Evolutionary conservation across 2,329 filamentous ascomycete genomes (phyloP), one percentile per base, ranked within the genome.

Genomic region (Lojkania enalia): DNA sequence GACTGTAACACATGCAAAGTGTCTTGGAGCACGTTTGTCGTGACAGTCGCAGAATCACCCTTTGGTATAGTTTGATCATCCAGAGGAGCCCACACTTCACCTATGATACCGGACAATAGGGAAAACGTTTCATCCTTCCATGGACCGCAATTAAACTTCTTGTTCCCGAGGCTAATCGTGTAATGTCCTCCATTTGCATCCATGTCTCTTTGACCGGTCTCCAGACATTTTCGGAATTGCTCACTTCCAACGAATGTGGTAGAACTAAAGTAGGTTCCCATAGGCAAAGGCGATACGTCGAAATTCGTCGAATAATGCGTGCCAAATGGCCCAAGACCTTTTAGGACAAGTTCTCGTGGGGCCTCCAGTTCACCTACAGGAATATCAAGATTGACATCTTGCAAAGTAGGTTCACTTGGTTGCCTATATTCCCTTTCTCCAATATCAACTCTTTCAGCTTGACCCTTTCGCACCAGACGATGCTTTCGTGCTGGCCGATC

Each of bases 161-260:
- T 54, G 16, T 64, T 58, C 12, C 60, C 60, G 21, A 74, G 49
- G 5, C 56, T 51, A 15, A 82, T 64, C 4, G 55, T 39, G 69
- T 62, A 56, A 39, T 66, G 59, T 12, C 75, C 73, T 27, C 63
- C 61, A 37, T 60, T 54, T 20, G 63, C 54, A 47, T 80, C 75
- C 19, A 82, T 47, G 50, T 78, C 61, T 30, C 76, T 58, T 33
- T 47, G 6, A 16, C 37, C 42, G 9, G 42, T 32, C 5, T 36
- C 48, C 4, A 84, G 52, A 25, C 74, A 74, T 25, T 69, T 71
- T 13, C 64, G 58, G 35, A 84, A 74, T 19, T 78, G 75, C 2
- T 78, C 79, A 52, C 79, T 80, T 20, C 82, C 81, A 45, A 84
- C 70, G 47, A 84, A 80, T 3, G 80, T 82, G 35, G 69, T 72